phyloP scores from a whole-genome alignment of 176 grass and related monocot genomes.

The Rhynchospora tenuis region DNA sequence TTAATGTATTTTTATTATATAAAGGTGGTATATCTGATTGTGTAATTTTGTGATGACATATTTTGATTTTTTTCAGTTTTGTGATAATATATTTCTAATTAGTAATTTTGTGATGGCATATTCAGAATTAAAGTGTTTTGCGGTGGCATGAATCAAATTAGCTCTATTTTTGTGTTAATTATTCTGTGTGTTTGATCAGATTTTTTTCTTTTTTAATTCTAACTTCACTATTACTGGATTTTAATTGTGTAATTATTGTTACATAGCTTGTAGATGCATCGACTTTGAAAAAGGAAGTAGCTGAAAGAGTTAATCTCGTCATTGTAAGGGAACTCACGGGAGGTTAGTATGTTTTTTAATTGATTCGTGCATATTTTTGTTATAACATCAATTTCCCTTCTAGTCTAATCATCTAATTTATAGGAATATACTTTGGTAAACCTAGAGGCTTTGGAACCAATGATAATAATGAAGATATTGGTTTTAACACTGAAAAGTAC shows the following conservation, averaged over 20 bases:
- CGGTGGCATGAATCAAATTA: too few species aligned
- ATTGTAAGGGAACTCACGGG: conserved; percentile 97
- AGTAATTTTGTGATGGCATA: too few species aligned
- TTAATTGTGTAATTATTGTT: neutral
- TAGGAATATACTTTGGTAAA: conserved; percentile 48
- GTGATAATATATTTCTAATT: too few species aligned
- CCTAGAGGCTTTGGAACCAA: conserved; percentile 95
- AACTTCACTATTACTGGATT: conserved; percentile 8
- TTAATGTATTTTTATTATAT: too few species aligned
- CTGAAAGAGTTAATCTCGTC: conserved; percentile 93
- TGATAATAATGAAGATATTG: conserved; percentile 66
- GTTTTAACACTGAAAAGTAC: conserved; percentile 94
- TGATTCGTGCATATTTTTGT: neutral
- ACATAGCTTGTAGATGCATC: conserved; percentile 75
- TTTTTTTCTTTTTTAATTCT: neutral
- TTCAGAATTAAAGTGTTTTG: too few species aligned
- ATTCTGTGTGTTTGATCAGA: neutral
- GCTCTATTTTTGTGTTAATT: neutral
- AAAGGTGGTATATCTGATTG: too few species aligned
- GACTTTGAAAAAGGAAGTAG: conserved; percentile 81
- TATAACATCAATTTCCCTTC: neutral
- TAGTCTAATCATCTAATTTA: conserved; percentile 8
- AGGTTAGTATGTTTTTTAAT: conserved; percentile 36
- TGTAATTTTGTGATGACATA: too few species aligned
- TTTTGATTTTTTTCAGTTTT: too few species aligned